Evolutionary conservation across 306 rosid genomes (phyloP), one percentile per base, ranked within the genome.

Genomic region (Ormosia semicastrata): DNA sequence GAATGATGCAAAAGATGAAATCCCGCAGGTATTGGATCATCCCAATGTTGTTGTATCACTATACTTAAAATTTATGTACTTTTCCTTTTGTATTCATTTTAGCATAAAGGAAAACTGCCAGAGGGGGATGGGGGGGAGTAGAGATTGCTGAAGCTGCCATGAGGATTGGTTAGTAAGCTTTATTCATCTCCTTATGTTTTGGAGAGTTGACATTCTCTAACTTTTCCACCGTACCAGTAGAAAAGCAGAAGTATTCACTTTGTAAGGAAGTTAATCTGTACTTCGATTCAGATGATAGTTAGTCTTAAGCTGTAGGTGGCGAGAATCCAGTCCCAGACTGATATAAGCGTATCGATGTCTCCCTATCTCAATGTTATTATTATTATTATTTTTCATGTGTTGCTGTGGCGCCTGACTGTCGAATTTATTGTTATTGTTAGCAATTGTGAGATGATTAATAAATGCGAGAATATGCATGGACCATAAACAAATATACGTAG

Each of bases 381-480:
- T 24, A 0, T 24, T 24, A n/a, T n/a, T 24, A 24, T 85, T 82
- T 81, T 77, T 79, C 85, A 77, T 89, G 84, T 83, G 85, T 78
- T 88, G 84, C 70, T 73, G 86, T 87, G 84, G 90, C 89, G 75
- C 88, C 88, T 76, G 93, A 86, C 91, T 85, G 82, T 81, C 79
- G 90, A 89, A 87, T 88, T 90, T 90, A 87, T 88, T 85, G 87
- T 86, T 86, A 33, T 90, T 84, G 87, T 89, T 82, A 90, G 89
- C 86, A 85, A 84, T 78, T 87, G 89, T 82, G 92, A 85, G 87
- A 85, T 89, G 90, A 88, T 85, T 87, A 92, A 92, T 92, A 92
- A 92, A 90, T 90, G 90, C 88, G 85, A 65, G 87, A 83, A 76
- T 87, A 80, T 85, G 90, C 84, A 81, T 84, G 92, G 89, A 85